phyloP scores from a whole-genome alignment of 345 rosid genomes.

The Microcos paniculata region DNA sequence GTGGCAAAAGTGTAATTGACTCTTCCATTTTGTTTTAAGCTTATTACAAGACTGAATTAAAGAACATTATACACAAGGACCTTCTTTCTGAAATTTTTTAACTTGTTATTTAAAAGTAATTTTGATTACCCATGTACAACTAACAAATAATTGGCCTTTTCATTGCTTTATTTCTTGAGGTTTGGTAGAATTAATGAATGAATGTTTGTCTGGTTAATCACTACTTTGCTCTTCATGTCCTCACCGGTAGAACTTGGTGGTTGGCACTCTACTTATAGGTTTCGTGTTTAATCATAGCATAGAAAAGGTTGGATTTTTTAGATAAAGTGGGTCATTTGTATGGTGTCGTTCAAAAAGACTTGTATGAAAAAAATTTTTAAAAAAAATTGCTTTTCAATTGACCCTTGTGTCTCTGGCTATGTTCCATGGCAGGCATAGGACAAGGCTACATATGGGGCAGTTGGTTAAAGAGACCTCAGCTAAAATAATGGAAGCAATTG shows the following conservation, averaged over 20 bases:
- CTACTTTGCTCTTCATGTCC: background rate
- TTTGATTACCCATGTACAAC: background rate
- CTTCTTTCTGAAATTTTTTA: background rate
- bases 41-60: background rate
- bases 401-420: background rate
- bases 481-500: constrained; percentile 67
- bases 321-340: too few relatives aligned
- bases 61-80: background rate
- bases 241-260: too few relatives aligned
- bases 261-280: background rate
- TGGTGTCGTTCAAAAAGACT: too few relatives aligned
- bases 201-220: background rate
- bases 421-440: constrained; percentile 46
- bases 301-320: too few relatives aligned
- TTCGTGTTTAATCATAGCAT: background rate
- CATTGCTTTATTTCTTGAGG: background rate
- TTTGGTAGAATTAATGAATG: background rate
- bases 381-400: too few relatives aligned
- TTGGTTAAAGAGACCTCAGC: constrained; percentile 69
- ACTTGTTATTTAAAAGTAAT: too few relatives aligned
- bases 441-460: constrained; percentile 59
- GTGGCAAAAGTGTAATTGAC: background rate
- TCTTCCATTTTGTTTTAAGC: background rate
- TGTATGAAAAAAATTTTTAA: too few relatives aligned
- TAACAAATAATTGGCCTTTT: background rate